These are phyloP conservation scores for Arabidopsis suecica DNA, from an alignment of 345 rosid genomes.

Conservation along the genomic window DNA sequence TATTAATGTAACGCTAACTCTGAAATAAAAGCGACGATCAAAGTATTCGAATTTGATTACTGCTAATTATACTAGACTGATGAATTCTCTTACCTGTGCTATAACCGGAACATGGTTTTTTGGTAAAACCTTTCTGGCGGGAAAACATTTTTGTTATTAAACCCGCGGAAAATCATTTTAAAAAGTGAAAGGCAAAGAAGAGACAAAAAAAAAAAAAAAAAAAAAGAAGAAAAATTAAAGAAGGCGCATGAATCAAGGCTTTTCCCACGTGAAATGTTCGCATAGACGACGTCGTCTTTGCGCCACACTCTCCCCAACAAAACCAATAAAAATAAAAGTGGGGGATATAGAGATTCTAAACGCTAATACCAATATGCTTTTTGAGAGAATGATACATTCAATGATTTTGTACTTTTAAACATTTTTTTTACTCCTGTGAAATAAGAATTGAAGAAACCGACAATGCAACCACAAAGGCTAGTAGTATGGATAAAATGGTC, in stretches of 20 bases:
- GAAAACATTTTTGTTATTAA: background rate
- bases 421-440: background rate
- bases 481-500: too few relatives aligned
- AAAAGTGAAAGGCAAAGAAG: background rate
- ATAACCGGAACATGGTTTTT: background rate
- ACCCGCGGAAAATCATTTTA: slow-evolving; percentile 25
- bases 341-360: background rate
- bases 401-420: slow-evolving; percentile 29
- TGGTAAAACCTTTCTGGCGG: slow-evolving; percentile 24
- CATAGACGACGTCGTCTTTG: slow-evolving; percentile 35
- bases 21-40: slow-evolving; percentile 1
- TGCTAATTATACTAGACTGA: background rate
- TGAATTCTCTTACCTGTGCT: background rate
- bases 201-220: background rate
- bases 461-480: background rate
- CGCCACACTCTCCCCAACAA: slow-evolving; percentile 37
- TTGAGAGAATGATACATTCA: slow-evolving; percentile 29
- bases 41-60: background rate
- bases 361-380: slow-evolving; percentile 20
- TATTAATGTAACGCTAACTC: background rate
- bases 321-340: background rate
- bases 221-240: background rate
- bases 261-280: slow-evolving; percentile 39
- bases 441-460: background rate
- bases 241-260: slow-evolving; percentile 36